Evolutionary conservation across 2,329 filamentous ascomycete genomes (phyloP).

Genomic region (Alternaria arbusti): DNA sequence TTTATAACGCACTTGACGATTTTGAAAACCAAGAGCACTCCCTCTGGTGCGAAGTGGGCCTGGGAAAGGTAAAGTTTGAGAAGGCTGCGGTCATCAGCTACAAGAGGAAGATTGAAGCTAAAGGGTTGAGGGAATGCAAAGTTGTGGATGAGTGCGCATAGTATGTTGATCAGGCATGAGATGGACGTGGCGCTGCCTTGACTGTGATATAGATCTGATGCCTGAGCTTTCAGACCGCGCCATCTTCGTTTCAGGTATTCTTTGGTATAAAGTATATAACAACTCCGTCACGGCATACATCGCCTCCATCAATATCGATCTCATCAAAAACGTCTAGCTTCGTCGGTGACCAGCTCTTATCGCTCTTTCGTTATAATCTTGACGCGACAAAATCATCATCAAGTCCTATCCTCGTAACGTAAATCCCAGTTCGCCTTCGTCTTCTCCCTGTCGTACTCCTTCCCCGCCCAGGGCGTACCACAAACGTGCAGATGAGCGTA

Average conservation of each 20-base stretch:
- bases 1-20: neutral
- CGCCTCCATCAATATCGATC: neutral
- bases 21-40: neutral
- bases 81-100: neutral
- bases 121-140: neutral
- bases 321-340: neutral
- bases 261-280: neutral
- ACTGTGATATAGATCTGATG: neutral
- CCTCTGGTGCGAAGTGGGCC: neutral
- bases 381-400: neutral
- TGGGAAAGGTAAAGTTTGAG: neutral
- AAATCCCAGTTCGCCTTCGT: neutral
- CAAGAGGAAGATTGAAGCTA: neutral
- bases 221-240: neutral
- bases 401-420: neutral
- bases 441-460: neutral
- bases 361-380: accelerated
- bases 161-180: neutral
- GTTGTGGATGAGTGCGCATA: neutral
- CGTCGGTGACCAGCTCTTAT: neutral
- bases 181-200: neutral
- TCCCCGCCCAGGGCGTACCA: neutral
- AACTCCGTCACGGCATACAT: neutral
- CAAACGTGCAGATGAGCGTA: neutral
- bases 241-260: neutral